Percentiles rank a stretch among this genome's conserved stretches.
These are phyloP conservation scores for Coniochaeta pulveracea DNA, from an alignment of 2,329 filamentous ascomycete species.

Conservation along the genomic window DNA sequence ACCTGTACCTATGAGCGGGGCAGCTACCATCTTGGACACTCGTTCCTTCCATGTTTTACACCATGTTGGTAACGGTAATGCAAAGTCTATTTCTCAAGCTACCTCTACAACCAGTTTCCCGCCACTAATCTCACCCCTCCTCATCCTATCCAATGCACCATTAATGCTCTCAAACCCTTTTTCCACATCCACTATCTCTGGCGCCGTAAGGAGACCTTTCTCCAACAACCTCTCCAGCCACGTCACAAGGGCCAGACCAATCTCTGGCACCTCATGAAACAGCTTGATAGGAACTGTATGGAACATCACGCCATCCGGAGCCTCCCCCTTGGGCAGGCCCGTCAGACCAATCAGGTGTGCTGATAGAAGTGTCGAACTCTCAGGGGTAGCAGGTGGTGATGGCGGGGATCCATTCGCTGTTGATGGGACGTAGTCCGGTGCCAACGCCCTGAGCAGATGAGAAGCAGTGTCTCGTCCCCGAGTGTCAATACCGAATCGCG, in stretches of 20 bases:
- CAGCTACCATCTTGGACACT: too few species aligned
- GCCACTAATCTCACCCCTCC: slow-evolving; percentile 54
- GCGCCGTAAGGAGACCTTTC: slow-evolving; percentile 39
- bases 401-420: slow-evolving; percentile 11
- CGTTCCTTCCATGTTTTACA: too few species aligned
- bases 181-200: slow-evolving; percentile 54
- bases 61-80: too few species aligned
- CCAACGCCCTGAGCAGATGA: slow-evolving; percentile 42
- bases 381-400: slow-evolving; percentile 27
- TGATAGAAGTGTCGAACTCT: slow-evolving; percentile 14
- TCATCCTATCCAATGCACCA: slow-evolving; percentile 52
- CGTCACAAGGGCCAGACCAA: slow-evolving; percentile 50
- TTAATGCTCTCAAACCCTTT: slow-evolving; percentile 58
- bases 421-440: slow-evolving; percentile 12
- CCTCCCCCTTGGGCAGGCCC: slow-evolving; percentile 49
- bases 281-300: slow-evolving; percentile 66
- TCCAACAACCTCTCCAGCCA: slow-evolving; percentile 60
- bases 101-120: slow-evolving; percentile 52
- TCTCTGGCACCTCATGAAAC: slow-evolving; percentile 54
- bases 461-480: slow-evolving; percentile 52
- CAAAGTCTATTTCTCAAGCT: neutral
- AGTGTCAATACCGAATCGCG: slow-evolving; percentile 61
- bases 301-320: slow-evolving; percentile 32
- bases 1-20: too few species aligned
- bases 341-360: slow-evolving; percentile 57